These are phyloP conservation scores for Solanum sitiens DNA, from an alignment of 257 asterid genomes.

Conservation along the genomic window DNA sequence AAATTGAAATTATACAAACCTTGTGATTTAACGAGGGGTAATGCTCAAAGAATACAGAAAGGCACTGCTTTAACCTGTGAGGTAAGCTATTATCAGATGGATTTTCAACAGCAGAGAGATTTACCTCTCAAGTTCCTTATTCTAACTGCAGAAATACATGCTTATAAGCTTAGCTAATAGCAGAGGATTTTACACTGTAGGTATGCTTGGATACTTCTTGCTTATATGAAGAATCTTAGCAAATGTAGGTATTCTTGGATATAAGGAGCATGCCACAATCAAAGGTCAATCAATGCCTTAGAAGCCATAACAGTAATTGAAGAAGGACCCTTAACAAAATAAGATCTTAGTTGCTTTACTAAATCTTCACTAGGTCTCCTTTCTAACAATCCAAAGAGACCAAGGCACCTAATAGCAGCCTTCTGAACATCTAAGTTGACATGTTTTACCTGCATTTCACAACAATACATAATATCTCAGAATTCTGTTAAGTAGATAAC, in stretches of 20 bases:
- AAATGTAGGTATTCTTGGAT: conserved; percentile 16
- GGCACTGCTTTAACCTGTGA: conserved; percentile 80
- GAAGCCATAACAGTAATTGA: conserved; percentile 49
- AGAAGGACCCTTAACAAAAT: conserved; percentile 56
- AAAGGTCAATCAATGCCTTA: conserved; percentile 88
- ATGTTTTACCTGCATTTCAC: conserved; percentile 66
- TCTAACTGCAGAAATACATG: conserved; percentile 53
- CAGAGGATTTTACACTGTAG: conserved; percentile 40
- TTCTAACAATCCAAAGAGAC: conserved; percentile 79
- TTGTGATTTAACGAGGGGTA: conserved; percentile 76
- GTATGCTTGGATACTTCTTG: conserved; percentile 40
- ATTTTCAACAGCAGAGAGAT: not conserved
- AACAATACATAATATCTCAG: conserved; percentile 6
- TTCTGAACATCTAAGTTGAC: conserved; percentile 81
- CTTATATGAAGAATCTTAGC: conserved; percentile 83
- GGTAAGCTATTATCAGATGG: conserved; percentile 10
- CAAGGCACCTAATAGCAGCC: conserved; percentile 85
- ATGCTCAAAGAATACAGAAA: conserved; percentile 91
- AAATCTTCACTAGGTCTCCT: conserved; percentile 53
- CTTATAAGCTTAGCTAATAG: conserved; percentile 60
- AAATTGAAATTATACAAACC: conserved; percentile 30
- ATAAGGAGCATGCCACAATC: conserved; percentile 76
- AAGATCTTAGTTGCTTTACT: conserved; percentile 60
- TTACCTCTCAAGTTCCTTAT: conserved; percentile 52
- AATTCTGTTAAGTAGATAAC: not conserved